Base-by-base conservation (phyloP, 768 basidiomycete genomes). In the Terana coerulea region DNA sequence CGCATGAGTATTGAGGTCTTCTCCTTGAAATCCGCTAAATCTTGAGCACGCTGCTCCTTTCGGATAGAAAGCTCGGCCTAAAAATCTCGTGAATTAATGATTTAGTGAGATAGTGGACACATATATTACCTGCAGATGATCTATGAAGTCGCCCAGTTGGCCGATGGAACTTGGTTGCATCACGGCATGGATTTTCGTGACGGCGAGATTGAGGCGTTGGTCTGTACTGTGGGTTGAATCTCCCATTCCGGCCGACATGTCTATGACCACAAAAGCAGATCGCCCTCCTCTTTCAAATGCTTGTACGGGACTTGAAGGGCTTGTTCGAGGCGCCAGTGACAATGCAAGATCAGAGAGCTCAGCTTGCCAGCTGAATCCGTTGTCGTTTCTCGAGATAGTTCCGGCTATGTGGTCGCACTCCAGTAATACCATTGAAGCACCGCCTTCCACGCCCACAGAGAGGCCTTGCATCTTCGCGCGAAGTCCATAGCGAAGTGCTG, bases 91-190 rank as follows among this genome's bases (percentile, higher is more conserved):
- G n/a, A n/a, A 17, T 26, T 5, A n/a, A 35, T 29, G 25, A 46
- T 14, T 47, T 39, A 46, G 48, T 37, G 36, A 26, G 29, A 33
- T 29, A 22, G 24, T 25, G 28, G 3, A 14, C 7, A 25, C 3
- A 40, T 28, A 54, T n/a, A n/a, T 39, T 70, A 86, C 91, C 77
- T 90, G 91, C 35, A 91, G 72, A 59, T 91, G 77, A 62, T 95
- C 92, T 34, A 92, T 67, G 56, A 93, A 91, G 64, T 98, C 95
- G 14, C 87, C 90, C 7, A 98, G 72, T 63, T 95, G 90, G 19
- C 87, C 86, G 45, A 98, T 85, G 0, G 95, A 95, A 56, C 90
- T 91, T 9, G 95, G 86, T 65, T 94, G 93, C 87, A 97, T 86
- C 29, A 95, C 88, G 1, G 95, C 93, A 61, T 98, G 91, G 2